Base-by-base conservation (phyloP, 2,329 filamentous ascomycete species). In the Fusarium gaditjirri region DNA sequence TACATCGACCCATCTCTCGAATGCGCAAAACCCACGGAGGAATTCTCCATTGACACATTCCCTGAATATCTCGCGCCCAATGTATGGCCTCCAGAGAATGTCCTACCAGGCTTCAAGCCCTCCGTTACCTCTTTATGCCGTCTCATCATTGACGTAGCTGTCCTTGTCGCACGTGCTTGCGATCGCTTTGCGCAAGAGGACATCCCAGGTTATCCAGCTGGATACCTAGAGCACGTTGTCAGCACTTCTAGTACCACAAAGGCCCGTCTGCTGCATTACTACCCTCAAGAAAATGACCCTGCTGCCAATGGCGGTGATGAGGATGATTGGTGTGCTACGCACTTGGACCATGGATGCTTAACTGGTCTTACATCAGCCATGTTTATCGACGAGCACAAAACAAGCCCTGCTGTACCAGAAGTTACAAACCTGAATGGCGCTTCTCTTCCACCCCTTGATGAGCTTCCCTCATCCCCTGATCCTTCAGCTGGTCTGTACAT, bases 331-430 rank as follows among this genome's bases (percentile, higher is more conserved):
- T 99, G 95, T 81, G 93, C 94, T 7, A 94, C 92, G 3, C 93
- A 96, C 80, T 85, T 96, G 62, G 95, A 98, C 81, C 94, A 98
- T 77, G 94, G 96, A 46, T 98, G 95, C 79, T 87, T 99, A 36
- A 99, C 96, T 0, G 95, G 95, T 19, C 86, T 99, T 38, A 99
- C 96, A 1, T 95, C 93, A 5, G 95, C 95, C 74, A 97, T 98
- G 94, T 98, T 97, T 81, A 88, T 98, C 70, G 94, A 98, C 78
- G 95, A 98, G 83, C 82, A 81, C 38, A 79, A 80, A 66, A 75
- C 84, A 70, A 70, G 76, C 65, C 76, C 83, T 42, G 73, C 82
- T 44, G 78, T 83, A 2, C 80, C 80, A 16, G 65, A 73, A 6
- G 72, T 72, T 1, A 68, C 61, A 39, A 65, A 71, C n/a, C 10